Conservation (phyloP, 306 rosid species). For the Morella rubra region DNA sequence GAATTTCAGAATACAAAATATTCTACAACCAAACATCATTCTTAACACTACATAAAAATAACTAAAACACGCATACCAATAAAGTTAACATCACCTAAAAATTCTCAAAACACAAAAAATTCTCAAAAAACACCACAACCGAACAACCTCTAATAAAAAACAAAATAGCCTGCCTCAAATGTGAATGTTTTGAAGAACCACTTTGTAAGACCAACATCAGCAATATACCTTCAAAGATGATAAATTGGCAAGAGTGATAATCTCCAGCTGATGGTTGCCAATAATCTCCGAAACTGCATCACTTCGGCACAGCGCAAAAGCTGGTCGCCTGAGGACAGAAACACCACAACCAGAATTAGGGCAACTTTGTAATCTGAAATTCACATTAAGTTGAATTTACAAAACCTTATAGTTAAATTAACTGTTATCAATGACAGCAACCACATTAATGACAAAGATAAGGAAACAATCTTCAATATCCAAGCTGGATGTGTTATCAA, state of each 20-base stretch:
- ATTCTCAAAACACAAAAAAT: too few relatives aligned
- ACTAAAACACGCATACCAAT: too few relatives aligned
- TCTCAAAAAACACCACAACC: too few relatives aligned
- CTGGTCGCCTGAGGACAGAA: slow-evolving; percentile 39
- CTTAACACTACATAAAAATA: too few relatives aligned
- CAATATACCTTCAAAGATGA: slow-evolving; percentile 55
- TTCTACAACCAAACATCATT: too few relatives aligned
- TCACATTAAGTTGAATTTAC: background rate
- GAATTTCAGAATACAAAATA: too few relatives aligned
- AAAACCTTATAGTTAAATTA: too few relatives aligned
- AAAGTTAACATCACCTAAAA: too few relatives aligned
- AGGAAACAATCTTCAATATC: background rate
- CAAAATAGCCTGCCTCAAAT: background rate
- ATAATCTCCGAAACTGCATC: slow-evolving; percentile 29
- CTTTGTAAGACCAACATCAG: background rate
- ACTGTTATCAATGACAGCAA: background rate
- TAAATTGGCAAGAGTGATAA: slow-evolving; percentile 72
- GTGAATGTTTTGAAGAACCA: background rate
- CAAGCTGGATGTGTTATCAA: background rate
- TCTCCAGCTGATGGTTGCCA: slow-evolving; percentile 53
- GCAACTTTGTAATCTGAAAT: background rate
- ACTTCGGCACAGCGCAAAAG: slow-evolving; percentile 36
- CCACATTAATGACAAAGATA: background rate
- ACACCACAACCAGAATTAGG: background rate
- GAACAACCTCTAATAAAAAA: too few relatives aligned